These are phyloP conservation scores for Diddensiella caesifluorescens DNA, from an alignment of 805 yeast species.

Conservation along the genomic window DNA sequence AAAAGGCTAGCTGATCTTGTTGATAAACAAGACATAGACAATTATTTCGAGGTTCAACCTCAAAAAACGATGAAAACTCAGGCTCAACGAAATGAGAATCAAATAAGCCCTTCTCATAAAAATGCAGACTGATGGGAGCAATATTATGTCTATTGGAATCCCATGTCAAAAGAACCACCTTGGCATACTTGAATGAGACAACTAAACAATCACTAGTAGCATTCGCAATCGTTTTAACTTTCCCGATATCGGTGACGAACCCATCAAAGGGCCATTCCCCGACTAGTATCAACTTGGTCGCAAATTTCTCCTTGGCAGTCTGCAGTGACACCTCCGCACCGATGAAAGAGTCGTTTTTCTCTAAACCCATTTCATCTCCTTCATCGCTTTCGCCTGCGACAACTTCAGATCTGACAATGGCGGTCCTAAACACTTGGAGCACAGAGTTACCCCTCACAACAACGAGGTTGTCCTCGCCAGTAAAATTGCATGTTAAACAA, in stretches of 20 bases:
- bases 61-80: slow-evolving; percentile 39
- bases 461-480: slow-evolving; percentile 48
- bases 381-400: slow-evolving; percentile 21
- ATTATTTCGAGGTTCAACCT: slow-evolving; percentile 56
- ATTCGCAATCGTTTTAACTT: slow-evolving; percentile 44
- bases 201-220: slow-evolving; percentile 54
- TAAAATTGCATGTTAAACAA: slow-evolving; percentile 41
- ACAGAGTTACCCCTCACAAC: slow-evolving; percentile 61
- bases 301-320: slow-evolving; percentile 19
- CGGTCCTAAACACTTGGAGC: slow-evolving; percentile 51
- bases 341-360: slow-evolving; percentile 18
- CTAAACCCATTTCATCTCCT: slow-evolving; percentile 22
- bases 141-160: slow-evolving; percentile 48
- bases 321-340: slow-evolving; percentile 25
- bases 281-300: slow-evolving; percentile 38
- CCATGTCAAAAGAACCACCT: slow-evolving; percentile 72
- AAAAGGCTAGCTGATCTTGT: slow-evolving; percentile 57
- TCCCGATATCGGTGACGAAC: slow-evolving; percentile 50
- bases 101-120: slow-evolving; percentile 64
- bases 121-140: slow-evolving; percentile 77
- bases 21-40: slow-evolving; percentile 52
- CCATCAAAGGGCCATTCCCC: slow-evolving; percentile 74
- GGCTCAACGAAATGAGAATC: slow-evolving; percentile 29
- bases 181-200: slow-evolving; percentile 67
- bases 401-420: slow-evolving; percentile 9